Evolutionary conservation across 371 early-diverging fungal genomes (phyloP).

Genomic region (Actinomortierella ambigua): DNA sequence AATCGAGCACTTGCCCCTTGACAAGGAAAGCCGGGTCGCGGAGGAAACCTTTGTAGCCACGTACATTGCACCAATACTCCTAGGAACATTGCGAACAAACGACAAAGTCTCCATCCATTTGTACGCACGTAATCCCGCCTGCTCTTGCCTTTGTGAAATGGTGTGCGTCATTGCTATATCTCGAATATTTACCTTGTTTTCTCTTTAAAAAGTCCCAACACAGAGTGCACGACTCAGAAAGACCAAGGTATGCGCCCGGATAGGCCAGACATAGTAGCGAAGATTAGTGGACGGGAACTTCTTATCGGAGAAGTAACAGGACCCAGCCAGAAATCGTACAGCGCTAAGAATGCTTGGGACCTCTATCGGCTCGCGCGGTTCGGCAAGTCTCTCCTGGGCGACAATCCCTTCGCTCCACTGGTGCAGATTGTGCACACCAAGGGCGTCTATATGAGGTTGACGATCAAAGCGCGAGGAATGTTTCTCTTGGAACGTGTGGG

Average conservation of each 20-base stretch:
- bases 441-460: slow-evolving; percentile 16
- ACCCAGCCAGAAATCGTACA: slow-evolving; percentile 9
- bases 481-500: slow-evolving; percentile 16
- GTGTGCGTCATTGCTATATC: slow-evolving; percentile 6
- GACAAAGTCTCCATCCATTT: slow-evolving; percentile 19
- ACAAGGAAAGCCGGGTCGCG: slow-evolving; percentile 10
- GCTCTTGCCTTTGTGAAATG: slow-evolving; percentile 10
- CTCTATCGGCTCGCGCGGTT: not conserved
- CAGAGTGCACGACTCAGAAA: slow-evolving; percentile 8
- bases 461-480: slow-evolving; percentile 12
- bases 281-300: slow-evolving; percentile 5
- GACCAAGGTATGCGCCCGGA: slow-evolving; percentile 10
- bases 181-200: slow-evolving; percentile 13
- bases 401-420: slow-evolving; percentile 13
- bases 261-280: slow-evolving; percentile 16
- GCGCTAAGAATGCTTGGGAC: slow-evolving; percentile 8
- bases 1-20: slow-evolving; percentile 15
- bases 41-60: slow-evolving; percentile 21
- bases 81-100: slow-evolving; percentile 8
- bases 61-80: slow-evolving; percentile 13
- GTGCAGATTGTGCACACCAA: slow-evolving; percentile 11
- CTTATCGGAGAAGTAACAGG: slow-evolving; percentile 21
- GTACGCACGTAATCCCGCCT: slow-evolving; percentile 10
- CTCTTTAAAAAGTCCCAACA: slow-evolving; percentile 11
- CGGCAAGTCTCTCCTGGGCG: not conserved